Evolutionary conservation across 2,329 filamentous ascomycete species (phyloP).

Genomic region (Hirsutella rhossiliensis): DNA sequence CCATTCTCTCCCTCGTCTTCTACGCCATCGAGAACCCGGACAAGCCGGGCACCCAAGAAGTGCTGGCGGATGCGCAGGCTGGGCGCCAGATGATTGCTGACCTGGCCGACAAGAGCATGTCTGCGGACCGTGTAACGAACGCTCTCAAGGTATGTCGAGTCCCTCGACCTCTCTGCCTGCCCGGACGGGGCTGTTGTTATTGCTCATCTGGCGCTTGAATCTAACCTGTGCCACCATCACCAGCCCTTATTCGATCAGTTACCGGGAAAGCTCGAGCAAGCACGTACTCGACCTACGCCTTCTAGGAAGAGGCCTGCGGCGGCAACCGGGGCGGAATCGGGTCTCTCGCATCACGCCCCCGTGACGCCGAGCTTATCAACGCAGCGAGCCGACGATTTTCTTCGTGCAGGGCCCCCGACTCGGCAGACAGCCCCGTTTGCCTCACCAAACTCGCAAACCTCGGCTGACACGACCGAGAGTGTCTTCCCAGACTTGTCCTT

Average conservation of each 20-base stretch:
- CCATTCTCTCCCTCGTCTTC: constrained; percentile 67
- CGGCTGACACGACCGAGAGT: constrained; percentile 20
- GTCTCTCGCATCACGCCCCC: constrained; percentile 15
- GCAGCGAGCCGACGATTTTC: constrained; percentile 20
- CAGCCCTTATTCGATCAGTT: constrained; percentile 76
- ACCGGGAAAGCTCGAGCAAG: constrained; percentile 55
- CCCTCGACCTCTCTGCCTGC: neutral
- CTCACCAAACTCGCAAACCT: constrained; percentile 14
- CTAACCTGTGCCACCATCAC: neutral
- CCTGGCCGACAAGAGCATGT: constrained; percentile 73
- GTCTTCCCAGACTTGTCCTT: constrained; percentile 24
- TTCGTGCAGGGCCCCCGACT: constrained; percentile 15
- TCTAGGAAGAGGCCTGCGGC: constrained; percentile 47
- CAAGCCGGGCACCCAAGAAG: constrained; percentile 61
- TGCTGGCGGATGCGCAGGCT: constrained; percentile 73
- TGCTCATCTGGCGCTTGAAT: neutral
- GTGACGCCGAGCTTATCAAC: constrained; percentile 19
- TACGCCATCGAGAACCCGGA: constrained; percentile 72
- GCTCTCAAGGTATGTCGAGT: constrained; percentile 50
- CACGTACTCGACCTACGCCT: constrained; percentile 22
- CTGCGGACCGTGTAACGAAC: constrained; percentile 73
- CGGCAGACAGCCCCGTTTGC: constrained; percentile 11
- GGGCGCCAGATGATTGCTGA: constrained; percentile 73
- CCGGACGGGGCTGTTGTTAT: neutral
- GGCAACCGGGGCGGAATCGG: constrained; percentile 20